phyloP scores from a whole-genome alignment of 148 eudicot genomes.

The Fagopyrum tataricum region DNA sequence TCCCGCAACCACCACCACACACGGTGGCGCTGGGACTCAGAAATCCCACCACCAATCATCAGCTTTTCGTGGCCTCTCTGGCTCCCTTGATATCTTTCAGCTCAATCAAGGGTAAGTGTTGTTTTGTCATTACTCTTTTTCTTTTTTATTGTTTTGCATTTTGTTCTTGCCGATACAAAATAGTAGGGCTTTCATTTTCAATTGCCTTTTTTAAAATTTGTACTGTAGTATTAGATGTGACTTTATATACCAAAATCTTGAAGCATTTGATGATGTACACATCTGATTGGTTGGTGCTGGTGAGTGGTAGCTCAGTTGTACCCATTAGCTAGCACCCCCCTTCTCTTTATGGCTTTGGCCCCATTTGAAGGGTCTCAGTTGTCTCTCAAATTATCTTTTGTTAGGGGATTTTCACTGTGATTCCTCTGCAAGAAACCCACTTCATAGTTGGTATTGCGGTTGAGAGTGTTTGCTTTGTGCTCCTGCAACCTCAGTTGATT shows the following conservation, averaged over 20 bases:
- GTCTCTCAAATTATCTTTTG: not conserved
- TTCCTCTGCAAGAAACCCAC: slow-evolving; percentile 11
- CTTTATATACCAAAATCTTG: slow-evolving; percentile 2
- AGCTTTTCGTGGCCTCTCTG: slow-evolving; percentile 21
- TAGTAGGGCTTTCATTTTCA: not conserved
- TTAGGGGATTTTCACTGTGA: slow-evolving; percentile 6
- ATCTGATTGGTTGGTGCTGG: slow-evolving; percentile 1
- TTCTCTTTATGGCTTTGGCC: not conserved
- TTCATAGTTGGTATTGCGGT: not conserved
- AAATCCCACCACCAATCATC: not conserved
- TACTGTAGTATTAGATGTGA: not conserved
- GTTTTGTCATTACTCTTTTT: not conserved
- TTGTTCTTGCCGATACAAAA: not conserved
- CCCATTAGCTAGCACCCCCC: not conserved
- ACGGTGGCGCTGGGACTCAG: slow-evolving; percentile 16
- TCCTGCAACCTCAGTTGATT: slow-evolving; percentile 2
- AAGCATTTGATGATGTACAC: slow-evolving; percentile 1
- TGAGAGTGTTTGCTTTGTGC: slow-evolving; percentile 9
- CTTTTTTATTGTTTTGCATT: not conserved
- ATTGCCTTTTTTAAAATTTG: not conserved
- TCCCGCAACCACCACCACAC: slow-evolving; percentile 23
- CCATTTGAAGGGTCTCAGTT: not conserved
- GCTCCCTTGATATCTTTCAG: slow-evolving; percentile 56
- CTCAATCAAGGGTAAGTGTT: slow-evolving; percentile 45
- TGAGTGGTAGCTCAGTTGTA: not conserved